phyloP scores from a whole-genome alignment of 257 asterid genomes.

The Forsythia suspensa region DNA sequence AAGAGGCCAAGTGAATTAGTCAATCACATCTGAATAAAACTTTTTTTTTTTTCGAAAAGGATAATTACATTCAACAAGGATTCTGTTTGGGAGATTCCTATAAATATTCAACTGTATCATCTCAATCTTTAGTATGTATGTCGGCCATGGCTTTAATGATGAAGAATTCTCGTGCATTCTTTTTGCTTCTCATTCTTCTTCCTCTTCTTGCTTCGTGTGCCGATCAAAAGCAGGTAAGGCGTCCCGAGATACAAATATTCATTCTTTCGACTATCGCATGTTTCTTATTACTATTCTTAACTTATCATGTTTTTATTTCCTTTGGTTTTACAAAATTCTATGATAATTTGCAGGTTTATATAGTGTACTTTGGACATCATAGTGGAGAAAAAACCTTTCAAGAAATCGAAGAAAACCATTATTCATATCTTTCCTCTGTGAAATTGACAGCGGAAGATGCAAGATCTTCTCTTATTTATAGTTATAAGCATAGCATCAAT shows the following conservation, averaged over 20 bases:
- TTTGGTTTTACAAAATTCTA: too few relatives aligned
- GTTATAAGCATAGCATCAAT: constrained; percentile 85
- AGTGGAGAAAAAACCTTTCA: constrained; percentile 46
- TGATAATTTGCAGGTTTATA: constrained; percentile 48
- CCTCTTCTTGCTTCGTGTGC: constrained; percentile 53
- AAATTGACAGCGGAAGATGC: constrained; percentile 73
- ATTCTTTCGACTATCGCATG: background rate
- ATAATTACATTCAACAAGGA: background rate
- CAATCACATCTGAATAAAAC: background rate
- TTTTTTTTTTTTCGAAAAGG: background rate
- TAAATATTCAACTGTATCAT: constrained; percentile 34
- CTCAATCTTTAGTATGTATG: constrained; percentile 19
- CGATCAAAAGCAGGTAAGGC: constrained; percentile 47
- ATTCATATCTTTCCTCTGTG: constrained; percentile 62
- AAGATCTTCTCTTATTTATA: constrained; percentile 71
- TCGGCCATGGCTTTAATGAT: constrained; percentile 23
- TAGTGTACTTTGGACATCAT: constrained; percentile 82
- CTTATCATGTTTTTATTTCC: too few relatives aligned
- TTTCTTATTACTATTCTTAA: background rate
- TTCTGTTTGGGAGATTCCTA: constrained; percentile 28
- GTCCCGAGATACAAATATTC: background rate
- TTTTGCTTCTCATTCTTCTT: constrained; percentile 39
- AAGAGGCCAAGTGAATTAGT: too few relatives aligned
- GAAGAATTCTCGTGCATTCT: constrained; percentile 29
- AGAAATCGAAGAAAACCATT: constrained; percentile 68